Percentiles rank a stretch among this genome's conserved stretches.
phyloP scores from a whole-genome alignment of 352 stramenopile genomes.

The Thraustochytrium striatum region DNA sequence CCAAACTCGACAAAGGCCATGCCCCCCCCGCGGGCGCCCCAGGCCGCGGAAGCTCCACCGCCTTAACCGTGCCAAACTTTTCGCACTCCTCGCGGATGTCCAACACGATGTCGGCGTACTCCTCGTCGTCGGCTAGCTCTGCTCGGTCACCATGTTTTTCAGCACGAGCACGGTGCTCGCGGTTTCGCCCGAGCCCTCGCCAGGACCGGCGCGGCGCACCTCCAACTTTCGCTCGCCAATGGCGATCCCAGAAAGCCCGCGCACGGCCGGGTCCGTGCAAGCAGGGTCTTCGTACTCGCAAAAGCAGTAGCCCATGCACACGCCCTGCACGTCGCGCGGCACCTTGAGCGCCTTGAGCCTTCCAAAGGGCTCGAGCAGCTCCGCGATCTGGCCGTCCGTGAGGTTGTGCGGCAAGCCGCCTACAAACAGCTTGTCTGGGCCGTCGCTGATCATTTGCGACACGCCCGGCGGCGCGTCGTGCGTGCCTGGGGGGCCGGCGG shows the following conservation, averaged over 20 bases:
- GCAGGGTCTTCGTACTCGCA: slow-evolving; percentile 88
- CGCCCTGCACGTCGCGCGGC: slow-evolving; percentile 83
- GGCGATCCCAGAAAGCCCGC: slow-evolving; percentile 91
- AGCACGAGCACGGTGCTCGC: slow-evolving; percentile 84
- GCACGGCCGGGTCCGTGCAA: slow-evolving; percentile 81
- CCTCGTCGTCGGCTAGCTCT: slow-evolving; percentile 88
- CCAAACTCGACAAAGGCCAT: slow-evolving; percentile 89
- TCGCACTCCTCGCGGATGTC: slow-evolving; percentile 93
- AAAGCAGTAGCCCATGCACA: slow-evolving; percentile 96
- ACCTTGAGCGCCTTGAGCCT: slow-evolving; percentile 90
- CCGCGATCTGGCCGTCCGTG: slow-evolving; percentile 86
- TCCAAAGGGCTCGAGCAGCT: slow-evolving; percentile 90
- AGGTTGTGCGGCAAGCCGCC: slow-evolving; percentile 93
- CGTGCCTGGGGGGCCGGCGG: neutral
- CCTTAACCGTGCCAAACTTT: slow-evolving; percentile 72
- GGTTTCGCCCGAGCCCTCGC: slow-evolving; percentile 63
- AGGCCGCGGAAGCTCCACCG: slow-evolving; percentile 49
- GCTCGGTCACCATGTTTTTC: slow-evolving; percentile 93
- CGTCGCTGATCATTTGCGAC: slow-evolving; percentile 86
- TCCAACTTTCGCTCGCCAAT: slow-evolving; percentile 83
- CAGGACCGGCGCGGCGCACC: slow-evolving; percentile 74
- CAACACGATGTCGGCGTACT: slow-evolving; percentile 89
- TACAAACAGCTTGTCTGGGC: slow-evolving; percentile 97
- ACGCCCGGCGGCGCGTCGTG: slow-evolving; percentile 55
- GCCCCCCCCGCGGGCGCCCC: slow-evolving; percentile 53